Percentiles rank a stretch among this genome's conserved stretches.
These are phyloP conservation scores for Tylopilus subfusipes DNA, from an alignment of 768 basidiomycete species.

Conservation along the genomic window DNA sequence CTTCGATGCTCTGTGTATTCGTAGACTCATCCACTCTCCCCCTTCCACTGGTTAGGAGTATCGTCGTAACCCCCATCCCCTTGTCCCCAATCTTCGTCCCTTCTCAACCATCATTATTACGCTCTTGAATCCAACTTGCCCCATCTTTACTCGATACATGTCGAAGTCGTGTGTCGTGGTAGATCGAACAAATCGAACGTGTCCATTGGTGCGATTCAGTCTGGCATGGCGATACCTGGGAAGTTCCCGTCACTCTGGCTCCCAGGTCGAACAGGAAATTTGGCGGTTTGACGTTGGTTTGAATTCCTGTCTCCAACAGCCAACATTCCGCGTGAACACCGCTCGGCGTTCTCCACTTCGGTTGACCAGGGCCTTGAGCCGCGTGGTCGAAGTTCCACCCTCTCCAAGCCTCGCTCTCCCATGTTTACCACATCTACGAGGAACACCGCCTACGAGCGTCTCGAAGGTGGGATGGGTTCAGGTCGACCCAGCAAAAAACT, in stretches of 20 bases:
- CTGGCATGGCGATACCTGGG: background rate
- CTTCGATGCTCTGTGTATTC: conserved; percentile 46
- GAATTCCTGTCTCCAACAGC: background rate
- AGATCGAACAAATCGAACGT: background rate
- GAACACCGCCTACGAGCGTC: conserved; percentile 52
- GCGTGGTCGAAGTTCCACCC: conserved; percentile 20
- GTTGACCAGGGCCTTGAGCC: conserved; percentile 24
- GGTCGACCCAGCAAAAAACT: conserved; percentile 34
- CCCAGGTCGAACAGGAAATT: no score
- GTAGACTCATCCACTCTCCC: conserved; percentile 24
- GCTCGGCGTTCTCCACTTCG: conserved; percentile 29
- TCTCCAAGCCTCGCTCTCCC: conserved; percentile 4
- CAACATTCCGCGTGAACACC: conserved; percentile 23
- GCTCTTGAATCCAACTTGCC: background rate
- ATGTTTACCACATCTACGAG: conserved; percentile 35
- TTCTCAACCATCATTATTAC: background rate
- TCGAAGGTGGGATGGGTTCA: conserved; percentile 60
- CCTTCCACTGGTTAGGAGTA: conserved; percentile 49
- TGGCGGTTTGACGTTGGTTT: background rate
- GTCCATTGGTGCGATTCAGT: background rate
- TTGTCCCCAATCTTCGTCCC: background rate
- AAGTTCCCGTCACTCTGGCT: background rate
- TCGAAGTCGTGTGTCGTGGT: conserved; percentile 1
- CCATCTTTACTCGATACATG: conserved; percentile 6
- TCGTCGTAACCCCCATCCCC: conserved; percentile 47